phyloP scores from a whole-genome alignment of 2,329 filamentous ascomycete species.

The Sordariomycetes sp. region DNA sequence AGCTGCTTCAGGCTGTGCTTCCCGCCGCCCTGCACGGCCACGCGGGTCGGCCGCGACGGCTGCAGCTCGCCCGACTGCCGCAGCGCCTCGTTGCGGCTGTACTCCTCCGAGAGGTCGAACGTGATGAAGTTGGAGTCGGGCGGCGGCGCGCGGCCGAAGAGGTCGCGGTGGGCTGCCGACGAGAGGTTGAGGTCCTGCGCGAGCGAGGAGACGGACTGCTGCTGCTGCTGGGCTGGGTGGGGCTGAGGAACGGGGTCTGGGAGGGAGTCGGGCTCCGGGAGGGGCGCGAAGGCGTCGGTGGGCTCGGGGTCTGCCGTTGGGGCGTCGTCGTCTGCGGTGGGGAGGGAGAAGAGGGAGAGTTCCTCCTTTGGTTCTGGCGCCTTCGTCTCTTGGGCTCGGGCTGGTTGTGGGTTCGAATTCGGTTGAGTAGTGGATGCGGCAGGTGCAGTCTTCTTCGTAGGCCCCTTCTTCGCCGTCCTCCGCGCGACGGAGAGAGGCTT shows the following conservation, averaged over 20 bases:
- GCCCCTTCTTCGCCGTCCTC: constrained; percentile 59
- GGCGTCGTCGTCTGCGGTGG: constrained; percentile 21
- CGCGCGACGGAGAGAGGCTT: constrained; percentile 76
- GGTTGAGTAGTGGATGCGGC: neutral
- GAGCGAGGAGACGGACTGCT: constrained; percentile 28
- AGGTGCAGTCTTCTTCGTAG: constrained; percentile 13
- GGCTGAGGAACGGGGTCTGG: neutral
- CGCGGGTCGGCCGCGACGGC: constrained; percentile 71
- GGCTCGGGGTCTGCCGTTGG: constrained; percentile 7
- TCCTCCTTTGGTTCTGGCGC: constrained; percentile 26
- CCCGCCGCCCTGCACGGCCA: constrained; percentile 59
- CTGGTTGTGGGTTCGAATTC: neutral
- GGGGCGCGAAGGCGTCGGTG: constrained; percentile 34
- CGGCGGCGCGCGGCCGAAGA: constrained; percentile 62
- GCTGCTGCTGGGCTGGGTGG: constrained; percentile 10
- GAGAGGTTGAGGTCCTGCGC: constrained; percentile 73
- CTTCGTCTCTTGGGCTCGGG: neutral
- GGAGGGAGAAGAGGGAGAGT: constrained; percentile 60
- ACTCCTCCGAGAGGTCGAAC: constrained; percentile 85
- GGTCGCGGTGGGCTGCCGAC: constrained; percentile 63
- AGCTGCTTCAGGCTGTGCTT: constrained; percentile 87
- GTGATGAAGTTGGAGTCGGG: constrained; percentile 54
- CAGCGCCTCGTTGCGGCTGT: constrained; percentile 71
- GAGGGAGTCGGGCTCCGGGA: constrained; percentile 27
- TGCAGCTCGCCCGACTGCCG: constrained; percentile 60